These are phyloP conservation scores for Pseudocercospora crystallina DNA, from an alignment of 2,329 filamentous ascomycete genomes.

Conservation along the genomic window DNA sequence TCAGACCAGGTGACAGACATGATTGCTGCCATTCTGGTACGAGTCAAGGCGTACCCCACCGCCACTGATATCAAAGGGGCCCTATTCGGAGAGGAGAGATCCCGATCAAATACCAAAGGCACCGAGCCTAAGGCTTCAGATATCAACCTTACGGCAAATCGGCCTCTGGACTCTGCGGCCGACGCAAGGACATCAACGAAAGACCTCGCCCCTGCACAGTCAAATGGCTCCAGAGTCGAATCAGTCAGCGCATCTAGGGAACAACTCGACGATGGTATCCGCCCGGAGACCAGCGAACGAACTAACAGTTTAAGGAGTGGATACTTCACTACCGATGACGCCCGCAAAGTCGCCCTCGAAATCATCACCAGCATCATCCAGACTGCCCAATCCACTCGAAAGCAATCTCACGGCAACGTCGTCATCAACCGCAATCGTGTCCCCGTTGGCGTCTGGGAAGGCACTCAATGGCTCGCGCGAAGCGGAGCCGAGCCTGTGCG, in stretches of 20 bases:
- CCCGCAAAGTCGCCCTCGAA: conserved; percentile 66
- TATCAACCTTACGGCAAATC: conserved; percentile 13
- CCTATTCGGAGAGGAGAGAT: conserved; percentile 12
- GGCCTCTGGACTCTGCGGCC: conserved; percentile 26
- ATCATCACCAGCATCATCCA: conserved; percentile 79
- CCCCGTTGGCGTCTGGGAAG: conserved; percentile 85
- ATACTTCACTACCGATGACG: conserved; percentile 64
- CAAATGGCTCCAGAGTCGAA: conserved; percentile 1
- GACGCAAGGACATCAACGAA: conserved; percentile 12
- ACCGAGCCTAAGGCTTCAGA: conserved; percentile 10
- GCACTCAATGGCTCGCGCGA: conserved; percentile 88
- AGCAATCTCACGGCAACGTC: conserved; percentile 21
- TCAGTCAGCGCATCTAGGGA: conserved; percentile 1
- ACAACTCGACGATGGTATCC: conserved; percentile 34
- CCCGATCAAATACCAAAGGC: conserved; percentile 11
- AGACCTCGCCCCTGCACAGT: conserved; percentile 4
- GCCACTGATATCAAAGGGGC: conserved; percentile 30
- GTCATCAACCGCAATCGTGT: conserved; percentile 54
- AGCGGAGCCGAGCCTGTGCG: conserved; percentile 77
- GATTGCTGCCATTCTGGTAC: conserved; percentile 75
- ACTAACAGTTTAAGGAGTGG: conserved; percentile 40
- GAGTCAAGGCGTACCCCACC: conserved; percentile 64
- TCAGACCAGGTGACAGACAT: conserved; percentile 95
- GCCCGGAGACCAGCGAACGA: conserved; percentile 48
- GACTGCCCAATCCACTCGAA: conserved; percentile 63